Conservation (phyloP, 2,329 filamentous ascomycete species). For the Alternaria arborescens region DNA sequence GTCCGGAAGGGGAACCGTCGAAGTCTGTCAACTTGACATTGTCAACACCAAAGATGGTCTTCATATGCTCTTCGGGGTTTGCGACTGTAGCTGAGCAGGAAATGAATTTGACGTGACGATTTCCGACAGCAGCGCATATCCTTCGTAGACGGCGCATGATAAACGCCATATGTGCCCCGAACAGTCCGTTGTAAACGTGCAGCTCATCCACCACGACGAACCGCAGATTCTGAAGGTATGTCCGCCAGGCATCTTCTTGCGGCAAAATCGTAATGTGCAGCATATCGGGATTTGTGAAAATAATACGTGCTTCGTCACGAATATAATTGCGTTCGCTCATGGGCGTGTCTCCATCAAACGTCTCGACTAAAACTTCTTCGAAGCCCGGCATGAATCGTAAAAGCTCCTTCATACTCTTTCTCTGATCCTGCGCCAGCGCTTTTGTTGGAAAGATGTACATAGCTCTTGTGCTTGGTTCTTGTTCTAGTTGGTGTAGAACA, state of each 20-base stretch:
- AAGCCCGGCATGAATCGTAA: slow-evolving; percentile 81
- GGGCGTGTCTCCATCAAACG: slow-evolving; percentile 93
- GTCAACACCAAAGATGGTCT: slow-evolving; percentile 88
- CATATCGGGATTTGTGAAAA: slow-evolving; percentile 99
- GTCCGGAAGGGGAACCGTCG: slow-evolving; percentile 89
- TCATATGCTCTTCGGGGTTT: slow-evolving; percentile 91
- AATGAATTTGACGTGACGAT: slow-evolving; percentile 84
- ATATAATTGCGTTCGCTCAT: slow-evolving; percentile 81
- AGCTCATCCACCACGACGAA: slow-evolving; percentile 88
- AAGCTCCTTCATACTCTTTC: slow-evolving; percentile 85
- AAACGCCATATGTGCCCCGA: slow-evolving; percentile 92
- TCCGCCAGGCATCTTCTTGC: slow-evolving; percentile 88
- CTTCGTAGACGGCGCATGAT: slow-evolving; percentile 90
- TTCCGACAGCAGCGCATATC: slow-evolving; percentile 90
- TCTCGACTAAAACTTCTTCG: slow-evolving; percentile 81
- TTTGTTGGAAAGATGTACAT: slow-evolving; percentile 99
- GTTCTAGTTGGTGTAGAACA: slow-evolving; percentile 85
- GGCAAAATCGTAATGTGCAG: slow-evolving; percentile 92
- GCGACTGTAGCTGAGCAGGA: slow-evolving; percentile 97
- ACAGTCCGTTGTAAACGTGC: slow-evolving; percentile 94
- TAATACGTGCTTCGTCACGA: slow-evolving; percentile 86
- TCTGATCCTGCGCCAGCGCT: slow-evolving; percentile 93
- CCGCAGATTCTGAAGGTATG: slow-evolving; percentile 85
- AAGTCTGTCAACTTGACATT: slow-evolving; percentile 84
- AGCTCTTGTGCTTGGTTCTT: slow-evolving; percentile 77